These are phyloP conservation scores for Eucalyptus regnans DNA, from an alignment of 345 rosid genomes.

Conservation along the genomic window DNA sequence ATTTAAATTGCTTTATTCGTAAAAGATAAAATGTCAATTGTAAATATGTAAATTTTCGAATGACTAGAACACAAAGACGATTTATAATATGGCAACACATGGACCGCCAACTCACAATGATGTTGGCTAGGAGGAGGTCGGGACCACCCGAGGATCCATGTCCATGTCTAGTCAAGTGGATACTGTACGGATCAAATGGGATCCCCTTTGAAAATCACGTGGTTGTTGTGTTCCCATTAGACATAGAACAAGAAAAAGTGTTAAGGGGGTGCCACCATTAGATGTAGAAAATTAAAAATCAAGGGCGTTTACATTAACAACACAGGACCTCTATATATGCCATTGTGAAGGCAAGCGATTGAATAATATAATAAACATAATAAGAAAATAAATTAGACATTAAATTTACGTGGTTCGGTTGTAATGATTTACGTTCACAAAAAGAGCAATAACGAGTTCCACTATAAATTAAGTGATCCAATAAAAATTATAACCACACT, in stretches of 20 bases:
- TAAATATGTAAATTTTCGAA: neutral
- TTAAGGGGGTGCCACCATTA: neutral
- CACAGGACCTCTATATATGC: neutral
- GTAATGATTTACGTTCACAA: too few relatives aligned
- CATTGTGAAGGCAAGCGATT: too few relatives aligned
- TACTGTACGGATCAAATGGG: neutral
- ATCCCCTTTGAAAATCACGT: neutral
- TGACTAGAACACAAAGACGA: neutral
- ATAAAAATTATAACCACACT: too few relatives aligned
- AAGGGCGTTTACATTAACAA: neutral
- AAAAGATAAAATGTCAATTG: too few relatives aligned
- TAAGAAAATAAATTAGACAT: too few relatives aligned
- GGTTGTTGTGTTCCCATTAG: neutral
- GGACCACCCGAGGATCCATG: neutral
- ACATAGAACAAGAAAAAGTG: neutral
- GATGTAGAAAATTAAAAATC: neutral
- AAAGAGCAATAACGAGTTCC: too few relatives aligned
- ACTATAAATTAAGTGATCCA: too few relatives aligned
- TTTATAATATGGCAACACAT: accelerated
- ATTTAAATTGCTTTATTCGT: neutral
- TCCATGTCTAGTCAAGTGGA: neutral
- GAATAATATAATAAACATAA: too few relatives aligned
- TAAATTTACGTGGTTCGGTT: accelerated
- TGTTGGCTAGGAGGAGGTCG: neutral
- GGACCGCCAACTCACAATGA: neutral